Evolutionary conservation across 202 grass and related monocot genomes (phyloP).

Genomic region (Hordeum pubiflorum): DNA sequence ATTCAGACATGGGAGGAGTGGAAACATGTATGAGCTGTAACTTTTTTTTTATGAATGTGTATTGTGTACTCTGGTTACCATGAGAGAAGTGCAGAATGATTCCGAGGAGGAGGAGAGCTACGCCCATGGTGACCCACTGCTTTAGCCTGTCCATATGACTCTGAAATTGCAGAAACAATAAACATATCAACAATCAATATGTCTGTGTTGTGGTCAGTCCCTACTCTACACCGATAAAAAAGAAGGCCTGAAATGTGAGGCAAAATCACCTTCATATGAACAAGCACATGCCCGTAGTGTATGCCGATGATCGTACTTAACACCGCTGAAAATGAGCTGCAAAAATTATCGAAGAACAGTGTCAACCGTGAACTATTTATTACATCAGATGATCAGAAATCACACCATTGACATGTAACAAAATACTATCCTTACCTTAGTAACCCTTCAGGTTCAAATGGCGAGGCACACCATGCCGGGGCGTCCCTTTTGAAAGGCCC

Average conservation of each 20-base stretch:
- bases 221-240: background rate
- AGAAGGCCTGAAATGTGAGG: background rate
- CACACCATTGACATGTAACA: background rate
- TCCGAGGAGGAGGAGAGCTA: constrained; percentile 60
- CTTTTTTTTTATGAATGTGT: background rate
- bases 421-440: constrained; percentile 43
- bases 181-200: background rate
- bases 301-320: constrained; percentile 75
- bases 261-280: constrained; percentile 65
- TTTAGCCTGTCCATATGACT: constrained; percentile 61
- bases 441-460: constrained; percentile 93
- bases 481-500: constrained; percentile 58
- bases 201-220: no score
- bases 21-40: background rate
- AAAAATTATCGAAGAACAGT: background rate
- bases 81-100: constrained; percentile 78
- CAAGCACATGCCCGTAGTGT: constrained; percentile 80
- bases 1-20: background rate
- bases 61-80: constrained; percentile 22
- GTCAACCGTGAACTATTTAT: background rate
- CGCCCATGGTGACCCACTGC: constrained; percentile 60
- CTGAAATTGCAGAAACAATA: constrained; percentile 25
- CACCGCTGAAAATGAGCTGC: constrained; percentile 76
- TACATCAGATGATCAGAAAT: background rate
- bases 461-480: constrained; percentile 71